phyloP scores from a whole-genome alignment of 2,329 filamentous ascomycete species.

The Aureobasidium leucospermi region DNA sequence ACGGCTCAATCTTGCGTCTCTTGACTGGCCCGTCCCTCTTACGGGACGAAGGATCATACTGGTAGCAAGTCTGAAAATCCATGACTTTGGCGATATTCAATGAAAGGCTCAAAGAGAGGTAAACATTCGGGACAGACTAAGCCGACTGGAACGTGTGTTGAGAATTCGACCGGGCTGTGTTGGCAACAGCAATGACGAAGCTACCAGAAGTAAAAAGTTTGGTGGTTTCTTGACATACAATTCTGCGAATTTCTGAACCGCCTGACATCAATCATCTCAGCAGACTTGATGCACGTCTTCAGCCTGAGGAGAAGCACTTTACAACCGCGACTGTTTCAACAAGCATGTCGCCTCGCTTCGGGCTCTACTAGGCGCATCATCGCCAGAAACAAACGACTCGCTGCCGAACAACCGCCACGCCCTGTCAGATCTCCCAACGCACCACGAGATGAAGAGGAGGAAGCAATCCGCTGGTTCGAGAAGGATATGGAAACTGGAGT shows the following conservation, averaged over 20 bases:
- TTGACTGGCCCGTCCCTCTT: constrained; percentile 33
- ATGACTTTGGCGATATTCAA: constrained; percentile 22
- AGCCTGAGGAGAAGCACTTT: constrained; percentile 12
- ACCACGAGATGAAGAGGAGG: constrained; percentile 8
- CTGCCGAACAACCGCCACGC: background rate
- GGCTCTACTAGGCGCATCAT: constrained; percentile 9
- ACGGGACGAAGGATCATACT: constrained; percentile 30
- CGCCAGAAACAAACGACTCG: background rate
- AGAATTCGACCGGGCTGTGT: background rate
- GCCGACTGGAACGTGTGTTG: background rate
- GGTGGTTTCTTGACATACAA: background rate
- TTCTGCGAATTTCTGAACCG: background rate
- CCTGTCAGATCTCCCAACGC: background rate
- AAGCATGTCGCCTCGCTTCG: constrained; percentile 17
- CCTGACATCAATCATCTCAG: background rate
- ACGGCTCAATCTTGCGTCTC: constrained; percentile 28
- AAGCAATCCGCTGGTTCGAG: constrained; percentile 17
- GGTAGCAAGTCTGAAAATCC: constrained; percentile 44
- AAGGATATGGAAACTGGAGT: constrained; percentile 18
- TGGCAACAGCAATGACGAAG: constrained; percentile 3
- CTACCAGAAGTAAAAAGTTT: constrained; percentile 10
- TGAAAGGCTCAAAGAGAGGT: background rate
- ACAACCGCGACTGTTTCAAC: constrained; percentile 18
- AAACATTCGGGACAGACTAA: background rate
- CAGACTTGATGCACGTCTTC: constrained; percentile 16